Conservation (phyloP, 306 rosid species). For the Glycine soja region DNA sequence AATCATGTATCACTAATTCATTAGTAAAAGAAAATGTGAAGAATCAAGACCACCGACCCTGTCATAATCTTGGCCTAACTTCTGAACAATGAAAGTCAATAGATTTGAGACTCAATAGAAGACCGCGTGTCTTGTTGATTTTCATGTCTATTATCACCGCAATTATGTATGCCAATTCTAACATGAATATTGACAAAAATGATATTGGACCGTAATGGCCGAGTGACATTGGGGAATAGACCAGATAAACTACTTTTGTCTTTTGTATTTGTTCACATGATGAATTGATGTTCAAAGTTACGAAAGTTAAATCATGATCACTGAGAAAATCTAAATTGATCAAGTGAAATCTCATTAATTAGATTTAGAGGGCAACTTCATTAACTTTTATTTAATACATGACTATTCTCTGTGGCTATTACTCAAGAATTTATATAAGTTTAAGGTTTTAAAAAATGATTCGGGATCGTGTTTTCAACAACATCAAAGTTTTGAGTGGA, state of each 20-base stretch:
- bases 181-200: neutral
- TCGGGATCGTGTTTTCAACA: no score
- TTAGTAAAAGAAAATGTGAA: neutral
- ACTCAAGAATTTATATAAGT: no score
- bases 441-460: no score
- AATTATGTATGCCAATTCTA: neutral
- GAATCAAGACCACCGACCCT: neutral
- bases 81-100: slow-evolving; percentile 10
- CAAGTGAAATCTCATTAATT: no score
- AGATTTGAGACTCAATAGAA: neutral
- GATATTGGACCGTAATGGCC: neutral
- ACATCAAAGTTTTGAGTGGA: no score
- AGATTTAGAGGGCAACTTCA: neutral
- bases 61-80: slow-evolving; percentile 39
- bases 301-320: no score
- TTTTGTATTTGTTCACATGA: neutral
- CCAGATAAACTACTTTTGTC: neutral
- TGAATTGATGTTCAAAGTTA: neutral
- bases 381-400: no score
- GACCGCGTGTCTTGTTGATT: neutral
- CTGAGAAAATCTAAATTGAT: neutral
- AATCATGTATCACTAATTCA: neutral
- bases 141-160: neutral
- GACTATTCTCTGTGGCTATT: no score
- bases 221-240: neutral